These are phyloP conservation scores for Tulasnella sp. DNA, from an alignment of 768 basidiomycete species.

Conservation along the genomic window DNA sequence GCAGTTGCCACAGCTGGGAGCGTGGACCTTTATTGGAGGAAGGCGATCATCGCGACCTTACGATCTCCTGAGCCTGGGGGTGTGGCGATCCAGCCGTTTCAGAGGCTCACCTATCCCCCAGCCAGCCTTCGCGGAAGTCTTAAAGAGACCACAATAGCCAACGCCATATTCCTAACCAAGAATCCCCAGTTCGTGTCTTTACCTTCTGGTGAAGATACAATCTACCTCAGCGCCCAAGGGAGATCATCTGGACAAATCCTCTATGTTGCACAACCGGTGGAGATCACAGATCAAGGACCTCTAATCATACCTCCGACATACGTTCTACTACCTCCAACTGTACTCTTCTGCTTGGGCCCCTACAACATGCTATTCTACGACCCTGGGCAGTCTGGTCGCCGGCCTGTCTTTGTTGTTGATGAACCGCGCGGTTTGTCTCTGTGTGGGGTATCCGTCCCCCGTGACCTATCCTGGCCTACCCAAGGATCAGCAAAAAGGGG, in stretches of 20 bases:
- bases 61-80: background rate
- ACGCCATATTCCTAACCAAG: no score
- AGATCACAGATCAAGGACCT: background rate
- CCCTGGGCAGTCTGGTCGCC: background rate
- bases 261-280: background rate
- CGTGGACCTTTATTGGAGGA: background rate
- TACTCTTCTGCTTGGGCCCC: background rate
- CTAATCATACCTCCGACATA: no score
- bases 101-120: background rate
- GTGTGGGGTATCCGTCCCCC: background rate
- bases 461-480: background rate
- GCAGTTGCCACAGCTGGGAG: background rate
- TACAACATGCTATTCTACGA: background rate
- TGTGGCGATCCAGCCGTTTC: background rate
- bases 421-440: background rate
- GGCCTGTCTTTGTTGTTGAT: background rate
- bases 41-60: background rate
- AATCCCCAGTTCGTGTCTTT: no score
- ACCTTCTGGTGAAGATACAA: background rate
- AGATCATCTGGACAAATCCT: background rate
- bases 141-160: no score
- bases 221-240: background rate
- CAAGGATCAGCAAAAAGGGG: background rate
- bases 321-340: background rate
- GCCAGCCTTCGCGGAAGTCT: no score